Percentiles rank a stretch among this genome's conserved stretches.
Conservation (phyloP, 495 filamentous ascomycete genomes). For the Penicillium verhagenii region DNA sequence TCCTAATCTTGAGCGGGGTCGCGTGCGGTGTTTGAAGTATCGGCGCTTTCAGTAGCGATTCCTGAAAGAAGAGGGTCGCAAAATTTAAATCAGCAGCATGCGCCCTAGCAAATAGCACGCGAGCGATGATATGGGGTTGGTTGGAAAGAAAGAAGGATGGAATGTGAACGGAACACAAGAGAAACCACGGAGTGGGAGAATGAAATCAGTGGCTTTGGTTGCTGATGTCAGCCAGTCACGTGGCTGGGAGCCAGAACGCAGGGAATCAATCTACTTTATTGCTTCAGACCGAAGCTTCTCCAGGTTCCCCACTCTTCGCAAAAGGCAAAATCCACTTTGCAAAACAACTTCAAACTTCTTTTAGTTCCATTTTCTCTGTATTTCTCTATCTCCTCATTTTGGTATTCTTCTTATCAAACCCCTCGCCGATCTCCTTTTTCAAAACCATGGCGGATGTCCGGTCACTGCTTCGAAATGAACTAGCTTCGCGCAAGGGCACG, state of each 20-base stretch:
- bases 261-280: conserved; percentile 5
- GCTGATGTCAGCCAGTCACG: conserved; percentile 19
- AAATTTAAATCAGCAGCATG: neutral
- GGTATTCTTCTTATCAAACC: neutral
- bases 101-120: conserved; percentile 2
- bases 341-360: conserved; percentile 16
- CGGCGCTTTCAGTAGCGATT: neutral
- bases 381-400: neutral
- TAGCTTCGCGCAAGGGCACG: conserved; percentile 69
- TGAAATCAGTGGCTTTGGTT: conserved; percentile 11
- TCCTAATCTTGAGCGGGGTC: conserved; percentile 38
- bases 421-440: neutral
- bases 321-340: conserved; percentile 20
- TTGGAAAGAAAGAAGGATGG: conserved; percentile 12
- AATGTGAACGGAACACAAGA: neutral
- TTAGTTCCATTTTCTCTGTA: conserved; percentile 2
- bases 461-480: conserved; percentile 77
- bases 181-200: conserved; percentile 14
- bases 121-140: conserved; percentile 3
- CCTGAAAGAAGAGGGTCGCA: neutral
- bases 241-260: conserved; percentile 2
- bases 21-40: conserved; percentile 21
- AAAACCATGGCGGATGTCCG: conserved; percentile 77
- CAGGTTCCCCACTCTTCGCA: conserved; percentile 27
- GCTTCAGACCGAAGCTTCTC: conserved; percentile 25